These are phyloP conservation scores for Trichosanthes cucumerina DNA, from an alignment of 306 rosid genomes.

Conservation along the genomic window DNA sequence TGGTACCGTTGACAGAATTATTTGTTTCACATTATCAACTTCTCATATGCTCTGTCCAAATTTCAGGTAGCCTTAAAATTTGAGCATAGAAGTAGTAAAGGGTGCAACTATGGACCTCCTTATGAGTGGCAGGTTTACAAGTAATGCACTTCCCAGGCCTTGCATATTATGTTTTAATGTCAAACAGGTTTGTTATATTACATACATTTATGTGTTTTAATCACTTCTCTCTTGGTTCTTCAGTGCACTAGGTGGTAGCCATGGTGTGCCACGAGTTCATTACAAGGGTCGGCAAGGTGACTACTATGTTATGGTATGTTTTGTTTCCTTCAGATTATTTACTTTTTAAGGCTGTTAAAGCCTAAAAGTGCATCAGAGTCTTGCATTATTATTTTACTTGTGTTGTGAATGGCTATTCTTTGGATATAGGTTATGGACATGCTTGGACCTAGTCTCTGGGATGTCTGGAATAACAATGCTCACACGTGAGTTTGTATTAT, in stretches of 20 bases:
- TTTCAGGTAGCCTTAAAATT: slow-evolving; percentile 84
- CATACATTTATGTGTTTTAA: not conserved
- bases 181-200: not conserved
- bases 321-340: not conserved
- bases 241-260: slow-evolving; percentile 43
- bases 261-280: slow-evolving; percentile 43
- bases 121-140: slow-evolving; percentile 82
- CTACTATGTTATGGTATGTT: slow-evolving; percentile 36
- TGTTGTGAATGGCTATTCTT: not conserved
- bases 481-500: slow-evolving; percentile 27
- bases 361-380: not conserved
- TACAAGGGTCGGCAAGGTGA: slow-evolving; percentile 44
- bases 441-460: slow-evolving; percentile 47
- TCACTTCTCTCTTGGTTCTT: not conserved
- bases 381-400: not conserved
- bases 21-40: not conserved
- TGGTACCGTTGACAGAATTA: not conserved
- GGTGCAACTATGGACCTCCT: slow-evolving; percentile 83
- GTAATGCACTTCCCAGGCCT: not conserved
- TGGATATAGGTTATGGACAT: slow-evolving; percentile 40
- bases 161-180: not conserved
- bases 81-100: slow-evolving; percentile 86
- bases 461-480: slow-evolving; percentile 42
- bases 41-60: not conserved
- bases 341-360: not conserved